Evolutionary conservation across 1,284 basidiomycete species (phyloP), one percentile per base, ranked within the genome.

Genomic region (Rhodotorula sp.): DNA sequence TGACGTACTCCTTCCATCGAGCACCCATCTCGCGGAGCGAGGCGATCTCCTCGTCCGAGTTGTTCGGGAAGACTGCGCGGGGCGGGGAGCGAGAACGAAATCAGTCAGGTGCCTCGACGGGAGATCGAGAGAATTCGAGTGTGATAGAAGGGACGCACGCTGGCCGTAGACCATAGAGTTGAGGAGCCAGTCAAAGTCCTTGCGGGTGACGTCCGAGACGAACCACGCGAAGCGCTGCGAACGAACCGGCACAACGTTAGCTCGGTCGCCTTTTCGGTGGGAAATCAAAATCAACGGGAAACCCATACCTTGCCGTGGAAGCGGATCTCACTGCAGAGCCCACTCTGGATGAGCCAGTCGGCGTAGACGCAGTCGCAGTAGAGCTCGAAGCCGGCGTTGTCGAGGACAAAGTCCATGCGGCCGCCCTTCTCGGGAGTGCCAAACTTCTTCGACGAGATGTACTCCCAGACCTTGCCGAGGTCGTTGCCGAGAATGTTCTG

Each of bases 291-390:
- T 21, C 21, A 51, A 31, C 23, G 34, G 20, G 10, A 31, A 21
- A 18, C 21, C 14, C 68, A 31, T n/a, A 72, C 68, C 68, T 93
- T 96, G 65, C 93, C 92, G 80, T 96, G 96, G 88, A 99, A 97
- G 77, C 88, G 88, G 73, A 98, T 86, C 83, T 93, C 85, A 65
- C 84, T 89, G 56, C 92, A 93, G 59, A 95, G 87, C 4, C 94
- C 95, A 72, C 88, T 90, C 82, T 97, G 94, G 73, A 98, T 87
- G 74, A 98, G 87, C 81, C 80, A 85, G 86, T 81, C 81, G 89
- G 92, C 93, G 81, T 96, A 98, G 70, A 98, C 93, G 74, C 92
- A 90, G 80, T 98, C 96, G 78, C 94, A 97, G 82, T 97, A 98
- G 52, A 98, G 84, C 83, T 99, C 95, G 80, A 97, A 97, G 23